Evolutionary conservation across 1,284 basidiomycete species (phyloP), one percentile per base, ranked within the genome.

Genomic region (Melampsora americana): DNA sequence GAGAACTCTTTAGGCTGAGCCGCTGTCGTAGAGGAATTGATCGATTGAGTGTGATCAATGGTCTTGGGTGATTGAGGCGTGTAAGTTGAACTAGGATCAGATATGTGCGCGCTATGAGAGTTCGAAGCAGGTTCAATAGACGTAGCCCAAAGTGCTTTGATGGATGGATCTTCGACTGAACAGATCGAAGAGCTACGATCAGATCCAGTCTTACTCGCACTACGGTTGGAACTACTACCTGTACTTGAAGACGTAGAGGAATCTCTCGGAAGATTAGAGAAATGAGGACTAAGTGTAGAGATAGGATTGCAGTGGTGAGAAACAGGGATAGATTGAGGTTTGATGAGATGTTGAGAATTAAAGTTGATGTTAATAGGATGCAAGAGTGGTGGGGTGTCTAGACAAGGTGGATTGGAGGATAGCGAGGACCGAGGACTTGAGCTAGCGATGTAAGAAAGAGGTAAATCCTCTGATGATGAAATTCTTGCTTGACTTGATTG

Each of bases 361-460:
- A 53, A 20, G 50, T 53, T 18, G 23, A 53, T 53, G 5, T 53
- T 53, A 12, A 53, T 53, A 20, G 23, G 23, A 5, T 53, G 50
- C 5, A 53, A 32, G 28, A 28, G 4, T 26, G 60, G 60, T 28
- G 60, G 60, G 28, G 60, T 61, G 3, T 61, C 23, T 20, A 61
- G 60, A 53, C 50, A 4, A 53, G 50, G 16, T 61, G 60, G 60
- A 61, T 61, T 61, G 16, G 60, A 61, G 6, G 60, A 61, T 14
- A 61, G 28, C 16, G 60, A 61, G 16, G 60, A 61, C 14, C 60
- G 60, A 20, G 60, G 60, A 61, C 60, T 61, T 7, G 60, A 61
- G 28, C 5, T 26, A 20, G 60, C 4, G 30, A 61, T 35, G 35
- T 9, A 61, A 26, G 60, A 61, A 14, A 6, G n/a, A 5, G 23